Evolutionary conservation across 2,329 filamentous ascomycete species (phyloP), one percentile per base, ranked within the genome.

Genomic region (Triangularia verruculosa): DNA sequence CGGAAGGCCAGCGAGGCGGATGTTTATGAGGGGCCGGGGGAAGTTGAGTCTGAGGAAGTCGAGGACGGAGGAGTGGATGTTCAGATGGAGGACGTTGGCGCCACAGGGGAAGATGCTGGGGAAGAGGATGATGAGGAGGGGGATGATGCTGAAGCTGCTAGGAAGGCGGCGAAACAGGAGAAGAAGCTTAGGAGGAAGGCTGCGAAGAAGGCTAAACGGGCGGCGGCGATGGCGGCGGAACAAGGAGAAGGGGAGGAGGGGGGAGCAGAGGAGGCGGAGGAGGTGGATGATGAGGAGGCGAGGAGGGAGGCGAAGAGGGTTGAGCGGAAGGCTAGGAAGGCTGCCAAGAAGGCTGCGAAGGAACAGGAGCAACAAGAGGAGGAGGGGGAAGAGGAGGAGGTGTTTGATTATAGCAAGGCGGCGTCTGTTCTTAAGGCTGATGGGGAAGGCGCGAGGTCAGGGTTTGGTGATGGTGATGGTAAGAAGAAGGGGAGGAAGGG

Each of bases 1-100:
- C 80, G 83, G 63, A 87, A 86, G 61, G 61, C 56, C 24, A 68
- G 53, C 24, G 64, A 70, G 24, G 62, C 54, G 0, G 67, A 65
- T 22, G 53, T 47, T n/a, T 65, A 69, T 22, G 57, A 61, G 7
- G 56, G 51, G 8, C 39, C 64, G n/a, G 39, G 20, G 39, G n/a
- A 47, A 20, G 39, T 47, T 17, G 39, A 47, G 39, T 17, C n/a
- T 47, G 39, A 20, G 9, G 59, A 68, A 20, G 60, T 60, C 6
- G 59, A 61, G 13, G n/a, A n/a, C n/a, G 62, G 59, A 34, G 61
- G 66, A 9, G 59, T 43, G 4, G 69, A 67, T 17, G 57, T 63
- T 47, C 59, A 67, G 11, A 61, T 68, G 53, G 60, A 64, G 28
- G 67, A 63, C 6, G 67, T 59, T 1, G 64, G 59, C 11, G 28